phyloP scores from a whole-genome alignment of 2,329 filamentous ascomycete species.

The Aspergillus sergii region DNA sequence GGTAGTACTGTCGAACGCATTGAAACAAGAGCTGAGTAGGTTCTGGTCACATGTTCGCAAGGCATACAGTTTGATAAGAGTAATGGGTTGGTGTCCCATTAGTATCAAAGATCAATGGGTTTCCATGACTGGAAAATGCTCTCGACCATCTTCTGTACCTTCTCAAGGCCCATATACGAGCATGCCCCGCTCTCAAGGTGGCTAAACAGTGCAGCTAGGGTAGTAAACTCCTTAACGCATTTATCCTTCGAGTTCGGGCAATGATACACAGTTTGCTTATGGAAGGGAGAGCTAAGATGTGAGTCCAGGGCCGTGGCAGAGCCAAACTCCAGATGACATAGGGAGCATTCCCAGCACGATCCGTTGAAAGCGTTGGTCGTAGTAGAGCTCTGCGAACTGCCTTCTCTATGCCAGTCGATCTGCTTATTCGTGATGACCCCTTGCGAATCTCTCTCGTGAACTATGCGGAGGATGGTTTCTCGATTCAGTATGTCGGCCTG shows the following conservation, averaged over 20 bases:
- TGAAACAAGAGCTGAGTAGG: no score
- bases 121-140: slow-evolving; percentile 18
- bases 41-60: background rate
- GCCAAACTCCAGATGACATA: slow-evolving; percentile 54
- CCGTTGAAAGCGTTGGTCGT: slow-evolving; percentile 52
- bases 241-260: slow-evolving; percentile 40
- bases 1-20: no score
- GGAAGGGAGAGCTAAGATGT: slow-evolving; percentile 58
- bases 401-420: slow-evolving; percentile 48
- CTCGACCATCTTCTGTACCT: slow-evolving; percentile 34
- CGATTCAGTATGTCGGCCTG: slow-evolving; percentile 50
- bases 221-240: slow-evolving; percentile 42
- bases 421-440: slow-evolving; percentile 56
- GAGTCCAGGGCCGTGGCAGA: slow-evolving; percentile 45
- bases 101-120: slow-evolving; percentile 17
- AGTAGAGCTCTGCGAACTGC: slow-evolving; percentile 37
- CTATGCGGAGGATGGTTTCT: slow-evolving; percentile 49
- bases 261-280: slow-evolving; percentile 52
- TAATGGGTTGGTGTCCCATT: no score
- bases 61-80: background rate
- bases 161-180: slow-evolving; percentile 43
- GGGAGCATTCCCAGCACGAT: slow-evolving; percentile 53
- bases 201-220: slow-evolving; percentile 46
- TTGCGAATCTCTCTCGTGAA: slow-evolving; percentile 51
- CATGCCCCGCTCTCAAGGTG: slow-evolving; percentile 52